Evolutionary conservation across 1,284 basidiomycete species (phyloP).

Genomic region (Trichosporon coremiiforme): DNA sequence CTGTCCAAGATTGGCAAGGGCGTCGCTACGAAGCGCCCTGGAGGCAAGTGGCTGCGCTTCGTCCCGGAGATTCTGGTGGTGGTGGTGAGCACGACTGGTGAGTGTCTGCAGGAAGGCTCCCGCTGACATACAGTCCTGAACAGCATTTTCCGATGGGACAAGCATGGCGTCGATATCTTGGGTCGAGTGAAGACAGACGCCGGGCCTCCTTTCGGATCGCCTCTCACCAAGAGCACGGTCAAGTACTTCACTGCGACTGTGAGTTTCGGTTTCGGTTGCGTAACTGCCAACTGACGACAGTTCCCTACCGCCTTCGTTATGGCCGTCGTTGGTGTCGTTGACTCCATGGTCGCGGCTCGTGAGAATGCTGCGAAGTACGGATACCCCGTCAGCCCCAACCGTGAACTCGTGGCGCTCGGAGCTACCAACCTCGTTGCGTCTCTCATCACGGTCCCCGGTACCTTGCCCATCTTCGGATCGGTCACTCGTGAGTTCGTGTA

Average conservation of each 20-base stretch:
- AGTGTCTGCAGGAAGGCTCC: conserved; percentile 39
- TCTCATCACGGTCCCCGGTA: conserved; percentile 70
- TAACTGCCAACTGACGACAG: conserved; percentile 34
- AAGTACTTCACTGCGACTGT: conserved; percentile 69
- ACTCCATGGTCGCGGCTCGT: conserved; percentile 78
- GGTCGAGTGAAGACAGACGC: conserved; percentile 71
- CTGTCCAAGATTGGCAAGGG: conserved; percentile 60
- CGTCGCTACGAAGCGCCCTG: conserved; percentile 53
- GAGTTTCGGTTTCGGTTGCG: no score
- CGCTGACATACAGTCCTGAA: conserved; percentile 64
- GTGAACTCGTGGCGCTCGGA: conserved; percentile 63
- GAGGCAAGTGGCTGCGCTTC: conserved; percentile 68
- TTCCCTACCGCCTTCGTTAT: conserved; percentile 56
- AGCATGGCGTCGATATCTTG: conserved; percentile 75
- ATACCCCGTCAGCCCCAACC: conserved; percentile 85
- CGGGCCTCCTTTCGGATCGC: conserved; percentile 64
- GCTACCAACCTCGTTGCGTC: conserved; percentile 76
- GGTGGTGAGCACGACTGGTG: conserved; percentile 77
- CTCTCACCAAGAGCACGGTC: conserved; percentile 64
- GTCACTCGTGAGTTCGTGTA: conserved; percentile 63
- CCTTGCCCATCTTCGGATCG: conserved; percentile 82
- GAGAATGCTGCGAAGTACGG: conserved; percentile 80
- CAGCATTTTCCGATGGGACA: conserved; percentile 71
- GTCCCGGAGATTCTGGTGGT: conserved; percentile 82
- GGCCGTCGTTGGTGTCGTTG: conserved; percentile 75